Percentiles rank a stretch among this genome's conserved stretches.
Evolutionary conservation across 2,329 filamentous ascomycete genomes (phyloP).

Genomic region (Xylaria sp.): DNA sequence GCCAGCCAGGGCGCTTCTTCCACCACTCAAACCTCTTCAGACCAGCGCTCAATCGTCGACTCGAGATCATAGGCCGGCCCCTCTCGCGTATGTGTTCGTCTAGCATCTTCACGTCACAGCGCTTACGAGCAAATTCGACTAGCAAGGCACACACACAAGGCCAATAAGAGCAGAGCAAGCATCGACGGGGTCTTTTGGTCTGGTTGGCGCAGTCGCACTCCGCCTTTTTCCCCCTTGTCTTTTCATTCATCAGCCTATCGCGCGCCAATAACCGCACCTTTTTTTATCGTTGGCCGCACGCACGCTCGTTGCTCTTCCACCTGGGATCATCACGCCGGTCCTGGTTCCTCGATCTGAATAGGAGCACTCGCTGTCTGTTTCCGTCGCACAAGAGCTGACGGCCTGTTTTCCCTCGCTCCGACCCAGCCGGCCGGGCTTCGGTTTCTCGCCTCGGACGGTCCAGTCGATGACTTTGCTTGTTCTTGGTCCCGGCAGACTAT

Average conservation of each 20-base stretch:
- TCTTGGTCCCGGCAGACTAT: constrained; percentile 43
- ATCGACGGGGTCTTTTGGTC: constrained; percentile 17
- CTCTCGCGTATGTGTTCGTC: constrained; percentile 11
- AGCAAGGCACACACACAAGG: constrained; percentile 8
- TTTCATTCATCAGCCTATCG: constrained; percentile 35
- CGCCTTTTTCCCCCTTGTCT: constrained; percentile 33
- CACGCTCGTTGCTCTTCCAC: constrained; percentile 21
- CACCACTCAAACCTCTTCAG: constrained; percentile 53
- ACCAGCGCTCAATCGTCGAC: constrained; percentile 24
- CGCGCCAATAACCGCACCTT: constrained; percentile 31
- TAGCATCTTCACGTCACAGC: constrained; percentile 4
- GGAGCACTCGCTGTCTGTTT: constrained; percentile 7
- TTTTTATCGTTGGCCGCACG: constrained; percentile 34
- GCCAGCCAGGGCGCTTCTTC: constrained; percentile 44
- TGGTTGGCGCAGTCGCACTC: constrained; percentile 31
- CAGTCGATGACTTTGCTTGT: constrained; percentile 27
- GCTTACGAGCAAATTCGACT: neutral
- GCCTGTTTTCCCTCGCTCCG: constrained; percentile 6
- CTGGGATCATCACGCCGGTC: neutral
- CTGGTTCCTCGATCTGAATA: constrained; percentile 10
- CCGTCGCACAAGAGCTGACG: constrained; percentile 8
- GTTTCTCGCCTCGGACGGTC: constrained; percentile 34
- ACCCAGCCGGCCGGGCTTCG: constrained; percentile 29
- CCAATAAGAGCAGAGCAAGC: constrained; percentile 3
- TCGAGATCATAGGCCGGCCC: constrained; percentile 16